These are phyloP conservation scores for Pyrus hybrid DNA, from an alignment of 331 rosid species.

Conservation along the genomic window DNA sequence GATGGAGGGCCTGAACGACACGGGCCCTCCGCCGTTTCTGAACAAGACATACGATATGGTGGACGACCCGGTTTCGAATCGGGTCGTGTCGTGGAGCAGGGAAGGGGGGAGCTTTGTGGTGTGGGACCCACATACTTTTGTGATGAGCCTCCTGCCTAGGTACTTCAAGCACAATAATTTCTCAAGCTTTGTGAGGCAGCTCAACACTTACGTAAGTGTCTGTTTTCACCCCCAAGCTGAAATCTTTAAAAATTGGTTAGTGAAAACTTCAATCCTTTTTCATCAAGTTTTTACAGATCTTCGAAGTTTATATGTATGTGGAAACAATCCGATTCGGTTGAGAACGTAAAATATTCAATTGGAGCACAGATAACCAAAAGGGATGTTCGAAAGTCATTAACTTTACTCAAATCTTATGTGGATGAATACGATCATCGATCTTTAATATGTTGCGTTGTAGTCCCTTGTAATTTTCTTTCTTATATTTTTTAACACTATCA, in stretches of 20 bases:
- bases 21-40: slow-evolving; percentile 82
- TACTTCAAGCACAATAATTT: slow-evolving; percentile 89
- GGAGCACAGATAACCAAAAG: too few species aligned
- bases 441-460: not conserved
- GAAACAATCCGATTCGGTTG: not conserved
- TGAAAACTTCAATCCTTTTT: not conserved
- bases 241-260: not conserved
- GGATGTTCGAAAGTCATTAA: too few species aligned
- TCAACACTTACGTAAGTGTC: slow-evolving; percentile 75
- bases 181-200: slow-evolving; percentile 92
- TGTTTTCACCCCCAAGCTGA: not conserved
- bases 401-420: too few species aligned
- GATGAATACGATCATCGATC: not conserved
- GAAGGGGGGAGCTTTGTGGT: slow-evolving; percentile 69
- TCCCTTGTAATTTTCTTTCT: not conserved
- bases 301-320: not conserved
- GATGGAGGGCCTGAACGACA: slow-evolving; percentile 66
- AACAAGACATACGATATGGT: slow-evolving; percentile 76
- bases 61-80: slow-evolving; percentile 54
- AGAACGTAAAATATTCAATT: too few species aligned
- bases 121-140: slow-evolving; percentile 74
- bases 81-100: slow-evolving; percentile 66
- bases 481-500: not conserved
- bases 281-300: not conserved
- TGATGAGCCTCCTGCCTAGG: slow-evolving; percentile 55